phyloP scores from a whole-genome alignment of 371 early-diverging fungal genomes.

The Basidiobolus meristosporus region DNA sequence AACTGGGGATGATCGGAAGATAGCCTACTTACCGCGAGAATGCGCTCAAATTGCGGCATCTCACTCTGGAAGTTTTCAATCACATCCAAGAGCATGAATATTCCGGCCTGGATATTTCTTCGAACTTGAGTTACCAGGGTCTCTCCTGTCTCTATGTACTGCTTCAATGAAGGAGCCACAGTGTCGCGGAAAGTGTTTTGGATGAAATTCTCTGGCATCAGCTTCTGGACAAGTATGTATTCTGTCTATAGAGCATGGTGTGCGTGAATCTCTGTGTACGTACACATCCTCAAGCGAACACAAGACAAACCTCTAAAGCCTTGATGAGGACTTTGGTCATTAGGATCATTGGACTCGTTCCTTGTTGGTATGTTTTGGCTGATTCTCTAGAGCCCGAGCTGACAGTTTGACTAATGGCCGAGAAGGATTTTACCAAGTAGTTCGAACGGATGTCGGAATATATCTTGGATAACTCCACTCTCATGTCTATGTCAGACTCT shows the following conservation, averaged over 20 bases:
- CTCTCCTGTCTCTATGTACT: conserved; percentile 42
- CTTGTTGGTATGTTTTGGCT: conserved; percentile 43
- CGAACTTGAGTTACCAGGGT: conserved; percentile 35
- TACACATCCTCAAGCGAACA: too few relatives aligned
- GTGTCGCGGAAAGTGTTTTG: conserved; percentile 25
- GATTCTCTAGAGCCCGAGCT: conserved; percentile 21
- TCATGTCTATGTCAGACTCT: conserved; percentile 31
- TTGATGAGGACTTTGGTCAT: conserved; percentile 3
- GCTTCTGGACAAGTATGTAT: conserved; percentile 30
- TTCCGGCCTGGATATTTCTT: conserved; percentile 35
- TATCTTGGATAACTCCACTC: conserved; percentile 42
- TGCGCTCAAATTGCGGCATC: too few relatives aligned
- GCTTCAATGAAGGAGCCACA: conserved; percentile 29
- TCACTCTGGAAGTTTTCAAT: conserved; percentile 16
- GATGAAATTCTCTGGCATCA: conserved; percentile 37
- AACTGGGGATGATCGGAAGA: too few relatives aligned
- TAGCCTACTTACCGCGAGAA: too few relatives aligned
- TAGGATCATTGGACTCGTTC: conserved; percentile 16
- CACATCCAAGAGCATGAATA: conserved; percentile 61
- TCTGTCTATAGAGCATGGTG: too few relatives aligned
- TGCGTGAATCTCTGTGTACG: too few relatives aligned
- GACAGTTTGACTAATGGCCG: conserved; percentile 23
- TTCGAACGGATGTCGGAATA: conserved; percentile 54
- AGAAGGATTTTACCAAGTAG: conserved; percentile 42
- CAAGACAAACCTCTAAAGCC: conserved; percentile 13